Conservation (phyloP, 2,329 filamentous ascomycete genomes). For the Harringtonia aguacate region DNA sequence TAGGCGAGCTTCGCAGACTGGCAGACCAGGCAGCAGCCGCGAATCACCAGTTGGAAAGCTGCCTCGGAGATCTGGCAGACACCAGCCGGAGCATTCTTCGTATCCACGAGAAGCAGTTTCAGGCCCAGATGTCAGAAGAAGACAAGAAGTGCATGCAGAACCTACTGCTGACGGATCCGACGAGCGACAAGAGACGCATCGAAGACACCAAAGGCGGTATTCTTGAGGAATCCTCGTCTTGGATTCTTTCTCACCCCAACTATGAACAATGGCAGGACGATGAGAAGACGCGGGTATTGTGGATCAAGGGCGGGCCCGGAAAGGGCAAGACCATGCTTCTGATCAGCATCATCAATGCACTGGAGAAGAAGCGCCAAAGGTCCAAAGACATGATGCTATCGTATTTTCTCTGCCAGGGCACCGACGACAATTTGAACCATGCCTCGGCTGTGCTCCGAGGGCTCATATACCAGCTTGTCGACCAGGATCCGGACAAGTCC, state of each 20-base stretch:
- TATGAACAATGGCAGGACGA: conserved; percentile 17
- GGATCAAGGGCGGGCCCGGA: conserved; percentile 28
- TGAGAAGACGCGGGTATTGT: conserved; percentile 17
- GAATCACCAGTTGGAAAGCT: background rate
- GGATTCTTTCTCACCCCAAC: conserved; percentile 20
- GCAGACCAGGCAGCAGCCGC: background rate
- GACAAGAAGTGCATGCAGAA: conserved; percentile 17
- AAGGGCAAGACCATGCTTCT: conserved; percentile 34
- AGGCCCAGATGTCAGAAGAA: background rate
- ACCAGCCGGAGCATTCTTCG: background rate
- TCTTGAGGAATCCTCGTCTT: conserved; percentile 19
- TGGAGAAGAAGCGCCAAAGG: conserved; percentile 6
- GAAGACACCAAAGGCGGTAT: conserved; percentile 23
- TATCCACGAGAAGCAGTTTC: background rate
- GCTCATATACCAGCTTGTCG: conserved; percentile 18
- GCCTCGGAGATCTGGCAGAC: background rate
- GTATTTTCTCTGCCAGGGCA: conserved; percentile 25
- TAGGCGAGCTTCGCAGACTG: background rate
- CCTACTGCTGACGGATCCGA: conserved; percentile 10
- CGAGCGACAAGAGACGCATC: conserved; percentile 24
- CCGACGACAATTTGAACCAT: conserved; percentile 15
- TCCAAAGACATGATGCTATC: background rate
- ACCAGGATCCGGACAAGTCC: conserved; percentile 15
- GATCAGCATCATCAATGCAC: conserved; percentile 25
- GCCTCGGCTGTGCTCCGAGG: conserved; percentile 21